Evolutionary conservation across 2,329 filamentous ascomycete genomes (phyloP), one percentile per base, ranked within the genome.

Genomic region (Cytospora piceicola): DNA sequence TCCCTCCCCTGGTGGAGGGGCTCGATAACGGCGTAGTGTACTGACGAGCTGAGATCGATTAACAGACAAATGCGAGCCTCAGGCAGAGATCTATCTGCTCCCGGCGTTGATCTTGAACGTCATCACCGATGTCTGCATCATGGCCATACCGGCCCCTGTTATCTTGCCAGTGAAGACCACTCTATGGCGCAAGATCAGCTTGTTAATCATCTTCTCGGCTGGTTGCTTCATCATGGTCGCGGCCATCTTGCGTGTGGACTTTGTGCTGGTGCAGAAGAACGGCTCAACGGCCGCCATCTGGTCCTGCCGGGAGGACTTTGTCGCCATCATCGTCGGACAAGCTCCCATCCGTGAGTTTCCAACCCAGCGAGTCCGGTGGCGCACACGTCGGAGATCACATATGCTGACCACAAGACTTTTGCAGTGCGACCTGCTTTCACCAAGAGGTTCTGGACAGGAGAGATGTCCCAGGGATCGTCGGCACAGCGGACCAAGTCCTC

Each of bases 271-370:
- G 29, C 22, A 49, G 34, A 24, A 49, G 11, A 42, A 65, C 30
- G 53, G 64, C 11, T 24, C 30, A 32, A 62, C 54, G 17, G 64
- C 32, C 8, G 77, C 77, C 0, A 72, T 79, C 24, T 79, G 77
- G 77, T 78, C 76, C 4, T 74, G 76, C 30, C 74, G 76, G 15
- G 77, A 79, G 66, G 76, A 77, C 61, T 72, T 76, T n/a, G 74
- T 78, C 9, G 76, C 75, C 4, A 74, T 79, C 49, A 71, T 77
- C 2, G 75, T 78, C 2, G 75, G 75, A 5, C 75, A 79, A 54
- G 73, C 76, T 0, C 76, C 77, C 2, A 75, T 79, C 27, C 12
- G 64, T 65, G 42, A 27, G 58, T 61, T 1, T 1, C 32, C 2
- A 22, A 24, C 29, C 9, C 39, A 42, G 17, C 17, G 5, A 7